Conservation (phyloP, 2,329 filamentous ascomycete species). For the Sporothrix pseudoabietina region DNA sequence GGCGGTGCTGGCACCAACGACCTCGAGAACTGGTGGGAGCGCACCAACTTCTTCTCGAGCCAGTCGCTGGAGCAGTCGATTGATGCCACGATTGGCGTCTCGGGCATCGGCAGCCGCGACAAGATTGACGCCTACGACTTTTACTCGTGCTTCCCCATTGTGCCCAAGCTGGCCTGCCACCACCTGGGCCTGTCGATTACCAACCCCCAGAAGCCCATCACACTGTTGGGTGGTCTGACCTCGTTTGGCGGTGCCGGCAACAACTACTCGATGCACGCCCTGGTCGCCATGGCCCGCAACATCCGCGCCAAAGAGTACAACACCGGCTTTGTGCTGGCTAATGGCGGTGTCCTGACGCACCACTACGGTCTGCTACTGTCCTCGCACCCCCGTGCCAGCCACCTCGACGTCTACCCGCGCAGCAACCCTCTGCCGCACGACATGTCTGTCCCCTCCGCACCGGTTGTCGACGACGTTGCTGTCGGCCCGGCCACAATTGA, state of each 20-base stretch:
- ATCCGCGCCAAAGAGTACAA: conserved; percentile 10
- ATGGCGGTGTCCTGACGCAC: conserved; percentile 30
- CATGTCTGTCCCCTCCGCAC: neutral
- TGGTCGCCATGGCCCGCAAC: conserved; percentile 28
- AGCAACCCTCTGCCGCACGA: conserved; percentile 24
- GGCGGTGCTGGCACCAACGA: conserved; percentile 32
- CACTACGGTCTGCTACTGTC: conserved; percentile 28
- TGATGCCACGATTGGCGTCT: conserved; percentile 25
- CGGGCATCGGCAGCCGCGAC: conserved; percentile 15
- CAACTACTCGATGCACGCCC: conserved; percentile 33
- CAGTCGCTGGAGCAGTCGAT: conserved; percentile 27
- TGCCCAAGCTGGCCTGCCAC: conserved; percentile 31
- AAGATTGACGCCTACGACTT: conserved; percentile 29
- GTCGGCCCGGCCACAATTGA: conserved; percentile 24
- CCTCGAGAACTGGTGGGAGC: conserved; percentile 28
- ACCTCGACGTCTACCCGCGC: conserved; percentile 20
- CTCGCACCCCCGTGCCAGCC: neutral
- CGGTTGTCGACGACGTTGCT: neutral
- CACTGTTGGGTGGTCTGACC: conserved; percentile 29
- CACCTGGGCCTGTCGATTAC: conserved; percentile 27
- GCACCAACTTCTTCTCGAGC: conserved; percentile 28
- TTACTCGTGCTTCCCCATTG: conserved; percentile 31
- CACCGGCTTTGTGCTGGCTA: conserved; percentile 29
- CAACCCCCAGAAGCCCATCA: conserved; percentile 22
- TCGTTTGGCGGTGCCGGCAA: conserved; percentile 33